Evolutionary conservation across 768 basidiomycete genomes (phyloP), one percentile per base, ranked within the genome.

Genomic region (Trametes coccinea): DNA sequence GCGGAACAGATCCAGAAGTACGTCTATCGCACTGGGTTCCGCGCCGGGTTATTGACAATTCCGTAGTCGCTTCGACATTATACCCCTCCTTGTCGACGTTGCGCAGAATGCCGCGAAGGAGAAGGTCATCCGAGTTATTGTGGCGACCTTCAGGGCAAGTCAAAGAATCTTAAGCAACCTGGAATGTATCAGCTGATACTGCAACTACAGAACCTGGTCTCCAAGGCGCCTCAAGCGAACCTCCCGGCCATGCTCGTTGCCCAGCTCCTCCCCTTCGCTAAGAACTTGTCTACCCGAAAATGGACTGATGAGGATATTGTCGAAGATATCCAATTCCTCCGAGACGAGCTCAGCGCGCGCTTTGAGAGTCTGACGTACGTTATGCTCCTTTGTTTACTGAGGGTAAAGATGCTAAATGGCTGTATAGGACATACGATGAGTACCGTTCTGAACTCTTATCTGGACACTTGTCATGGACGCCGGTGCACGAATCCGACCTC

Each of bases 301-400:
- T 95, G 91, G 85, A 89, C 90, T 0, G 97, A 99, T 70, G 96
- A 98, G 62, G 97, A 99, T 71, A 85, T 98, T 59, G 75, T 90
- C 27, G 95, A 98, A 67, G 97, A 99, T 69, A 84, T 98, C 7
- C 85, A 88, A 51, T 97, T 89, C 73, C 82, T 98, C 22, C 82
- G 84, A 65, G 91, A 93, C 47, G 95, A 97, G 70, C 78, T 99
- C n/a, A 86, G 86, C 45, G 78, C 80, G 34, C 85, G 92, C 56
- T 92, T 95, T 75, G 87, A 95, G 69, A 95, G 92, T 56, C 74
- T 98, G 65, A 97, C 93, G 95, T 97, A 69, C 59, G 89, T 17
- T 33, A 17, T 10, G 2, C 14, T 7, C 22, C 16, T 29, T 51
- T 31, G 17, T 6, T 14, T n/a, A 9, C 22, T 22, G 10, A 45